Evolutionary conservation across 1,139 yeast species (phyloP).

Genomic region (Meyerozyma sp.): DNA sequence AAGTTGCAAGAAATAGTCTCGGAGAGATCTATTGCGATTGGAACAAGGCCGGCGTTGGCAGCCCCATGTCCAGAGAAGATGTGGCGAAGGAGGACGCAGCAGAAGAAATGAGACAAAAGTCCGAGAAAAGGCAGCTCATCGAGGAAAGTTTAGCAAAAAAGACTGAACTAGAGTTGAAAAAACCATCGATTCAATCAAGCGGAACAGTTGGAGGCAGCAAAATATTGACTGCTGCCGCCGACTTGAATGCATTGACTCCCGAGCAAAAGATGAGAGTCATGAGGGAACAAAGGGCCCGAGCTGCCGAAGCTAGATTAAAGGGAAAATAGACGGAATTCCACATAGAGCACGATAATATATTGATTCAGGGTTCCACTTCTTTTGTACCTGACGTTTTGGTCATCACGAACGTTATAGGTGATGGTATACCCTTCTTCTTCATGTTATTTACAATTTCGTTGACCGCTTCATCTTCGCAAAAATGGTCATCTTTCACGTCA

Average conservation of each 20-base stretch:
- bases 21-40: conserved; percentile 74
- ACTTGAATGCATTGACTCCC: conserved; percentile 40
- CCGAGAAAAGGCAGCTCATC: conserved; percentile 32
- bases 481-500: conserved; percentile 31
- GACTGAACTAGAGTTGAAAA: conserved; percentile 33
- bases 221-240: conserved; percentile 12
- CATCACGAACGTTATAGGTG: conserved; percentile 15
- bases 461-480: conserved; percentile 15
- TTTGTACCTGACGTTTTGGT: conserved; percentile 7
- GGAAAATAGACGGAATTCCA: conserved; percentile 3
- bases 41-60: conserved; percentile 62
- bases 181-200: conserved; percentile 25
- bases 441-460: conserved; percentile 9
- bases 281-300: conserved; percentile 94
- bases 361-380: background rate
- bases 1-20: conserved; percentile 56
- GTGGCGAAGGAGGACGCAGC: conserved; percentile 40
- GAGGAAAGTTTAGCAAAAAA: conserved; percentile 38
- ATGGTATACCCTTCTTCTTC: conserved; percentile 1
- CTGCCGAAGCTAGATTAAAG: conserved; percentile 83
- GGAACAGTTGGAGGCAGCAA: conserved; percentile 24
- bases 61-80: conserved; percentile 59
- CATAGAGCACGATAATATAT: background rate
- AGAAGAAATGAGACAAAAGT: conserved; percentile 25
- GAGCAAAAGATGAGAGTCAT: conserved; percentile 73